Conservation (phyloP, 2,329 filamentous ascomycete genomes). For the Trichoderma guizhouense region DNA sequence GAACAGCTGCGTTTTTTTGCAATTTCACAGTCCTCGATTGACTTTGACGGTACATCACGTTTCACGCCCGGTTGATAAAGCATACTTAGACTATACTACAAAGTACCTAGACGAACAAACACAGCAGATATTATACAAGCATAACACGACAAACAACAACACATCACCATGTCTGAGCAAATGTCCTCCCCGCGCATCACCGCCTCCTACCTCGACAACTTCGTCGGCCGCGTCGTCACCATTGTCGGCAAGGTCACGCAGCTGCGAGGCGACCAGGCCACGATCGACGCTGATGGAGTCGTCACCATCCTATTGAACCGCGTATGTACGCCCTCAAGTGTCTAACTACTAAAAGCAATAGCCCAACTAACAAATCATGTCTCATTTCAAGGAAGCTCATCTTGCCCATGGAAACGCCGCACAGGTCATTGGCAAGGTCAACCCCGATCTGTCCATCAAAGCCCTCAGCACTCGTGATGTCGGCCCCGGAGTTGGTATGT, state of each 20-base stretch:
- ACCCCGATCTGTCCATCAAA: conserved; percentile 67
- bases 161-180: conserved; percentile 58
- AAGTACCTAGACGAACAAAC: neutral
- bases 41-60: neutral
- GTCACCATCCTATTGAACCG: conserved; percentile 72
- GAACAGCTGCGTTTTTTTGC: neutral
- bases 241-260: conserved; percentile 82
- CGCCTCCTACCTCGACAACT: conserved; percentile 72
- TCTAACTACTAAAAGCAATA: neutral
- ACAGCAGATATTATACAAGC: neutral
- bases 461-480: conserved; percentile 68
- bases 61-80: neutral
- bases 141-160: neutral
- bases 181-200: conserved; percentile 77
- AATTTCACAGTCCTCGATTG: neutral
- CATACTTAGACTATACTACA: neutral
- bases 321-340: conserved; percentile 43
- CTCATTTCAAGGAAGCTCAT: conserved; percentile 59
- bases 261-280: conserved; percentile 75
- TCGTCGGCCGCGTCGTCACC: conserved; percentile 72
- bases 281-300: conserved; percentile 74
- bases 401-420: conserved; percentile 66
- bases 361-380: neutral
- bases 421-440: conserved; percentile 78
- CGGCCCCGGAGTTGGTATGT: conserved; percentile 65